phyloP scores from a whole-genome alignment of 192 early-diverging fungal genomes.

The Thoreauomyces humboldtii region DNA sequence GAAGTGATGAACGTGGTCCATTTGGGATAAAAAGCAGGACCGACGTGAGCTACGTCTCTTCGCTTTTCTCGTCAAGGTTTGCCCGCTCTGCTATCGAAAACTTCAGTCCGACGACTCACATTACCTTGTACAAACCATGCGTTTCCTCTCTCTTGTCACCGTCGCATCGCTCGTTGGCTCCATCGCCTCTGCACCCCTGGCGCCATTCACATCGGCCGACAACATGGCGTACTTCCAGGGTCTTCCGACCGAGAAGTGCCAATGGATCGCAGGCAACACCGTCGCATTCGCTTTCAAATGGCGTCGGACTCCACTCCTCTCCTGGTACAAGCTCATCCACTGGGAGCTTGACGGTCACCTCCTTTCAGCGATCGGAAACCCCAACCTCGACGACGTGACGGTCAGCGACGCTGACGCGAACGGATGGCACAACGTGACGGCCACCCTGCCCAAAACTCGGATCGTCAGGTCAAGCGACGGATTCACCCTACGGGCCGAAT shows the following conservation, averaged over 20 bases:
- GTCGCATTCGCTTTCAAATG: conserved; percentile 8
- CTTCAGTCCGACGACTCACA: no score
- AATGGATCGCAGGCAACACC: conserved; percentile 7
- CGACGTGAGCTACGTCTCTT: no score
- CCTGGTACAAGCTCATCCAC: not conserved
- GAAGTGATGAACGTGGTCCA: no score
- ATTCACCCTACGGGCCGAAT: conserved; percentile 4
- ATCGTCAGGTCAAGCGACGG: conserved; percentile 1
- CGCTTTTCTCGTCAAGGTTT: no score
- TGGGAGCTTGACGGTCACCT: not conserved
- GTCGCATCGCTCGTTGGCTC: not conserved
- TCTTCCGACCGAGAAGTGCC: conserved; percentile 9
- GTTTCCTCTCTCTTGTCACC: not conserved
- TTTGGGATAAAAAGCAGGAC: no score
- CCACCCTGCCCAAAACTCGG: conserved; percentile 2
- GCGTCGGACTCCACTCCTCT: conserved; percentile 4
- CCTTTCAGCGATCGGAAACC: conserved; percentile 6
- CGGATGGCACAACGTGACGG: conserved; percentile 1
- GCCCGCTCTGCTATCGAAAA: no score
- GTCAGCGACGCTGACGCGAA: not conserved
- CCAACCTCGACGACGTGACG: conserved; percentile 5
- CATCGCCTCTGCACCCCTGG: not conserved
- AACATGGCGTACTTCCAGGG: conserved; percentile 15
- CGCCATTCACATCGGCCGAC: not conserved
- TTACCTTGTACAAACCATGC: no score